Evolutionary conservation across 1,284 basidiomycete genomes (phyloP), one percentile per base, ranked within the genome.

Genomic region (Lentinula novae-zelandiae): DNA sequence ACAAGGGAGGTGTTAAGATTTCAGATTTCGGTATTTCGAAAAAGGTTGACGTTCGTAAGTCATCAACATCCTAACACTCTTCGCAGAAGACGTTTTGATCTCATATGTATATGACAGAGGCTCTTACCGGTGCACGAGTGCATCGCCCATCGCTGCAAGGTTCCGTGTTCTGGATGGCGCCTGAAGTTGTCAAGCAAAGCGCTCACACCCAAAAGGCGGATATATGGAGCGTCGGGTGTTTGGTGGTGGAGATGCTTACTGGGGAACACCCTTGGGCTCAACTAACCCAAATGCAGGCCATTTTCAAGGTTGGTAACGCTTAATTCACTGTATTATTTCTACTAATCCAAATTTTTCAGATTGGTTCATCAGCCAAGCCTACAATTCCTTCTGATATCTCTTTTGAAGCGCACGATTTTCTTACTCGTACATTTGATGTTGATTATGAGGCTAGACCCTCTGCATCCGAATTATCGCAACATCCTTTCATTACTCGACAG

Each of bases 11-110:
- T 9, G 91, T 98, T 79, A 99, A 99, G 76, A 98, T 99, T 51
- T 96, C 93, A 4, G 97, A 99, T 75, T 99, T 99, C 69, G 97
- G 97, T 66, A 98, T 99, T 68, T 96, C 94, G 20, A 99, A 99
- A 79, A 97, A 97, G 75, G 92, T 95, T 38, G 95, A 98, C 72
- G 93, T 92, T 71, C 94, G 94, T 95, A 68, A 77, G 93, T 86
- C 6, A 46, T 62, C 34, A n/a, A 8, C 27, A 5, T 13, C 20
- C 34, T 44, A 27, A 34, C 27, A 27, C 20, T 38, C 33, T 46
- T 6, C 17, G 10, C 49, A 6, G 48, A 40, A 3, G n/a, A 31
- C 6, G 5, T 17, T 55, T 33, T 50, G 12, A 42, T 33, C 7
- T 12, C 38, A 4, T 27, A 27, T 27, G 27, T 27, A 57, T 60